phyloP scores from a whole-genome alignment of 1,284 basidiomycete species.

The Phellopilus nigrolimitatus region DNA sequence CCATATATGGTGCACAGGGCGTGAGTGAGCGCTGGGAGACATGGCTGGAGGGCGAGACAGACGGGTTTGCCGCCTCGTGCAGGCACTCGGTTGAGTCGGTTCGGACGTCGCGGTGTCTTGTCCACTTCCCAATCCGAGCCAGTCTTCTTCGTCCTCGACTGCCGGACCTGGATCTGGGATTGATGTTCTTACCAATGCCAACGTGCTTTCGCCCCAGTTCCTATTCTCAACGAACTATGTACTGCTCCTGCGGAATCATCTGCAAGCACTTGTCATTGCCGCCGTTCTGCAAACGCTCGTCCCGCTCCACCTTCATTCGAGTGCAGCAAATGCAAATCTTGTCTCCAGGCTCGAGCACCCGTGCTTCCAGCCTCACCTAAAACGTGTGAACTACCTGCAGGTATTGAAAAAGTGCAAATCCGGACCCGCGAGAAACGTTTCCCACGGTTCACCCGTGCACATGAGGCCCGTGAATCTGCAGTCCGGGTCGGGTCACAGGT shows the following conservation, averaged over 20 bases:
- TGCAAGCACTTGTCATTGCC: constrained; percentile 66
- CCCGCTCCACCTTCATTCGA: constrained; percentile 32
- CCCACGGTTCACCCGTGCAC: no score
- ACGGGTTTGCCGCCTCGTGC: constrained; percentile 43
- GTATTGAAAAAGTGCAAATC: no score
- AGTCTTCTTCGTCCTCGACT: constrained; percentile 19
- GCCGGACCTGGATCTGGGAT: no score
- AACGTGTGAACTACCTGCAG: no score
- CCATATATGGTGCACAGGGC: constrained; percentile 42
- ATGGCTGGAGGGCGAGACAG: constrained; percentile 33
- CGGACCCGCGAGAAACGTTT: no score
- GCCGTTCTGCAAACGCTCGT: constrained; percentile 55
- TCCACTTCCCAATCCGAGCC: constrained; percentile 29
- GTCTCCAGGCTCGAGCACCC: no score
- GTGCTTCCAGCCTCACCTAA: no score
- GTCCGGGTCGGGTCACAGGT: no score
- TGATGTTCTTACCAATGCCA: constrained; percentile 23
- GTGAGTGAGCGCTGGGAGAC: constrained; percentile 35
- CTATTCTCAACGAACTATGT: constrained; percentile 52
- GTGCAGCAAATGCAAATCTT: background rate
- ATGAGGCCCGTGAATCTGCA: no score
- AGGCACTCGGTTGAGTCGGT: constrained; percentile 43
- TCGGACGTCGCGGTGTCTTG: constrained; percentile 43
- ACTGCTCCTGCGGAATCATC: constrained; percentile 57
- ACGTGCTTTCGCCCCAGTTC: constrained; percentile 55